Conservation (phyloP, 2,329 filamentous ascomycete genomes). For the Colletotrichum orbiculare region DNA sequence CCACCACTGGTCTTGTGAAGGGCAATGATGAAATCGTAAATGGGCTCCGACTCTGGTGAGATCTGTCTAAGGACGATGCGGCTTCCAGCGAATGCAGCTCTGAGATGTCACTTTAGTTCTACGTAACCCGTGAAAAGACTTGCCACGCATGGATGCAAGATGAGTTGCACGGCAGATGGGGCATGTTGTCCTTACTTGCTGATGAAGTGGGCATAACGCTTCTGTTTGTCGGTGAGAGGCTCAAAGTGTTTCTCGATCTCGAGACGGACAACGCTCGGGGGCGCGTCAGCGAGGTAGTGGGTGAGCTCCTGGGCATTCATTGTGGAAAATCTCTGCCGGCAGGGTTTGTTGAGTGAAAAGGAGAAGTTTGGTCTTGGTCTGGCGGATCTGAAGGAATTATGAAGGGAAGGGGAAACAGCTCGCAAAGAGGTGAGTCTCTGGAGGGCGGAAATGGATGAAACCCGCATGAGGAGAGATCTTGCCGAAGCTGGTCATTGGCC, state of each 20-base stretch:
- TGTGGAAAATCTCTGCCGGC: slow-evolving; percentile 43
- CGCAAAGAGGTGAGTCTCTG: slow-evolving; percentile 47
- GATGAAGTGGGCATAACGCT: slow-evolving; percentile 92
- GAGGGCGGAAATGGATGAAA: slow-evolving; percentile 49
- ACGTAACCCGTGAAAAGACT: slow-evolving; percentile 19
- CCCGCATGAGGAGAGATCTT: slow-evolving; percentile 36
- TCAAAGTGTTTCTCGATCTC: slow-evolving; percentile 95
- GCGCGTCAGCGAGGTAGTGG: slow-evolving; percentile 91
- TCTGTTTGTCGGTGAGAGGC: slow-evolving; percentile 77
- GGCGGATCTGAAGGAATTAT: slow-evolving; percentile 20
- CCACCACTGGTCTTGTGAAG: slow-evolving; percentile 75
- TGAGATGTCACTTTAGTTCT: slow-evolving; percentile 47
- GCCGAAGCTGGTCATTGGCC: slow-evolving; percentile 32
- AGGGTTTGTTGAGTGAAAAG: slow-evolving; percentile 17
- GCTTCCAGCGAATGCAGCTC: slow-evolving; percentile 80
- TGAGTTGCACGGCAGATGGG: slow-evolving; percentile 6
- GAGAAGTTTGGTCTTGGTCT: slow-evolving; percentile 15
- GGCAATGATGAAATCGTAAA: slow-evolving; percentile 83
- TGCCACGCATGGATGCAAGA: slow-evolving; percentile 7
- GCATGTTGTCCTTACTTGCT: slow-evolving; percentile 69
- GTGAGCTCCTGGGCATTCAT: slow-evolving; percentile 71
- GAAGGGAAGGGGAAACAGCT: slow-evolving; percentile 23
- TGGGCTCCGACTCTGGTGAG: slow-evolving; percentile 82
- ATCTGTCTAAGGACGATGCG: slow-evolving; percentile 84
- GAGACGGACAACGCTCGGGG: slow-evolving; percentile 87